Conservation (phyloP, 108 stramenopile species). For the Halocafeteria seosinensis region DNA sequence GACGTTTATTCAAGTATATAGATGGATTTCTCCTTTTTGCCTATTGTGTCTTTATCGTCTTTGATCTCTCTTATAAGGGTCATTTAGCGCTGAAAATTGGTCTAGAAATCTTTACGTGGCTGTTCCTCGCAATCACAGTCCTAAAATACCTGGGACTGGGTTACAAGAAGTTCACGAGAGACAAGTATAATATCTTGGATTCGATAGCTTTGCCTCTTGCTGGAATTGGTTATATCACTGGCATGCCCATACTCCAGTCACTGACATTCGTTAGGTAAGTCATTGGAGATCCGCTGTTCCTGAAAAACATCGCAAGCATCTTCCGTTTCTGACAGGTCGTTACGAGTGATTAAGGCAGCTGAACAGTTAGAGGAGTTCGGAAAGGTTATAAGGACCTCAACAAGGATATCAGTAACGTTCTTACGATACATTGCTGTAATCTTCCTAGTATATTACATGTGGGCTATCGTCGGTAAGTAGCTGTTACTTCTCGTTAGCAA, state of each 20-base stretch:
- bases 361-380: slow-evolving; percentile 1
- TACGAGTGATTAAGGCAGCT: slow-evolving; percentile 2
- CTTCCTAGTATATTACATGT: slow-evolving; percentile 8
- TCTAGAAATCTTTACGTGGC: no score
- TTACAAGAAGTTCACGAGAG: neutral
- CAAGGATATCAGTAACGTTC: neutral
- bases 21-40: no score
- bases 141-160: slow-evolving; percentile 1
- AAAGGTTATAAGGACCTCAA: neutral
- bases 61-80: no score
- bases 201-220: neutral
- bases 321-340: no score
- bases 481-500: no score
- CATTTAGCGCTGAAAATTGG: no score
- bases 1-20: no score
- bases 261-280: slow-evolving; percentile 1
- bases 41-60: no score
- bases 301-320: no score
- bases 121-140: neutral
- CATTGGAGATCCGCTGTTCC: no score
- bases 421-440: neutral
- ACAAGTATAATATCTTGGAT: slow-evolving; percentile 4
- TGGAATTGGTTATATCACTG: neutral
- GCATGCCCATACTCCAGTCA: neutral
- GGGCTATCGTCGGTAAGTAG: no score